Evolutionary conservation across 208 protist species (phyloP).

Genomic region (Trypanosoma platydactyli): DNA sequence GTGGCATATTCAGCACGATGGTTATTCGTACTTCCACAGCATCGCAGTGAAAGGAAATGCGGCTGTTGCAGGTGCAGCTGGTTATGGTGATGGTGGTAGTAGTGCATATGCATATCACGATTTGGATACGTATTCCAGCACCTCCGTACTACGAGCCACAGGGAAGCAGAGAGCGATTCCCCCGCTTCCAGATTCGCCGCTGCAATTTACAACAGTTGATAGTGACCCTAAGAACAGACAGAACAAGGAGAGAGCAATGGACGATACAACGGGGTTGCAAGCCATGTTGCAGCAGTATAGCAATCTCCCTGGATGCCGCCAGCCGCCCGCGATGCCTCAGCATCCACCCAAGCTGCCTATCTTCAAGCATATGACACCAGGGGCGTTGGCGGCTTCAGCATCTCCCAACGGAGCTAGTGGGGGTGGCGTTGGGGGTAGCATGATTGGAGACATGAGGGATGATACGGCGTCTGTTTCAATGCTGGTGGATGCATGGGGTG

Average conservation of each 20-base stretch:
- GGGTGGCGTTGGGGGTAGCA: background rate
- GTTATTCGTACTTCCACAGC: conserved; percentile 59
- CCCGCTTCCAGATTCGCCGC: background rate
- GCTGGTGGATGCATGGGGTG: conserved; percentile 4
- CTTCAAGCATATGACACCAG: background rate
- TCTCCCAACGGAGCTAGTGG: background rate
- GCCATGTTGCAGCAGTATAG: background rate
- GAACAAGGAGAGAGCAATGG: background rate
- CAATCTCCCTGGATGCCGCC: conserved; percentile 5
- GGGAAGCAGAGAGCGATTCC: background rate
- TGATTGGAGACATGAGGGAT: background rate
- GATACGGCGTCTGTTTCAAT: background rate
- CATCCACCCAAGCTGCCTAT: background rate
- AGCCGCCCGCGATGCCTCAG: background rate
- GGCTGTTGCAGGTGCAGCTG: background rate
- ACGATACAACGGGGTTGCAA: background rate
- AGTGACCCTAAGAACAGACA: too few species aligned
- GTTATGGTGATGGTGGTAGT: background rate
- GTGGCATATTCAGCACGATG: conserved; percentile 50
- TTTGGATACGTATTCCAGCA: background rate
- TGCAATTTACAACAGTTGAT: too few species aligned
- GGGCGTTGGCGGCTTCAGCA: background rate
- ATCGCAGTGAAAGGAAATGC: conserved; percentile 33
- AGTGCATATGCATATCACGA: background rate
- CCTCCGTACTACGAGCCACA: background rate